A percentile compares a stretch with the other conserved stretches of the same genome.
Evolutionary conservation across 179 eudicot species (phyloP).

Genomic region (Silene coronaria): DNA sequence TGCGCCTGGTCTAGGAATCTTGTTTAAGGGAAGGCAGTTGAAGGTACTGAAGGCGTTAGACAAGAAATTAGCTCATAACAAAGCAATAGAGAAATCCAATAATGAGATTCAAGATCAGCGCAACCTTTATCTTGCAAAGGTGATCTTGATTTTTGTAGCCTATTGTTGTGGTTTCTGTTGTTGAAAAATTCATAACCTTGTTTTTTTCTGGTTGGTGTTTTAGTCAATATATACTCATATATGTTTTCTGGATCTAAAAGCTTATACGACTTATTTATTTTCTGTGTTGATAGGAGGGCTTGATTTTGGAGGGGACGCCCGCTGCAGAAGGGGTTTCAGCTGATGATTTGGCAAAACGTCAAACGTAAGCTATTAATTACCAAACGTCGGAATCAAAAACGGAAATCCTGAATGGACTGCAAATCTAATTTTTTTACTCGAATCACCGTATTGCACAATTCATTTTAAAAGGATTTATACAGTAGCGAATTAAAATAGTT

Average conservation of each 20-base stretch:
- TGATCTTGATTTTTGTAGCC: conserved; percentile 5
- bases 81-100: conserved; percentile 61
- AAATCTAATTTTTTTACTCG: no score
- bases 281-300: conserved; percentile 63
- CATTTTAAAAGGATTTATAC: no score
- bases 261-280: background rate
- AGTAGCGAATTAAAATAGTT: no score
- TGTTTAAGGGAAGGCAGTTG: conserved; percentile 75
- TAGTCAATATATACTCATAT: background rate
- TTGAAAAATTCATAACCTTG: background rate
- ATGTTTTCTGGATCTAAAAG: background rate
- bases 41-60: conserved; percentile 80
- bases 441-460: no score
- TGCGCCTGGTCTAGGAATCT: conserved; percentile 66
- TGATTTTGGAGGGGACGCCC: conserved; percentile 80
- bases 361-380: conserved; percentile 47
- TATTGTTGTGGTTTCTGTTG: background rate
- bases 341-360: conserved; percentile 74
- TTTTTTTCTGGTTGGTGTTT: background rate
- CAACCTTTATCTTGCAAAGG: conserved; percentile 91
- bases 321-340: conserved; percentile 95
- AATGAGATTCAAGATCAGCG: conserved; percentile 76
- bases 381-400: no score
- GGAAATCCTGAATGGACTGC: no score
- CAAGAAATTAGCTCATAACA: conserved; percentile 78